These are phyloP conservation scores for Skeletonema potamos DNA, from an alignment of 108 stramenopile genomes.

Conservation along the genomic window DNA sequence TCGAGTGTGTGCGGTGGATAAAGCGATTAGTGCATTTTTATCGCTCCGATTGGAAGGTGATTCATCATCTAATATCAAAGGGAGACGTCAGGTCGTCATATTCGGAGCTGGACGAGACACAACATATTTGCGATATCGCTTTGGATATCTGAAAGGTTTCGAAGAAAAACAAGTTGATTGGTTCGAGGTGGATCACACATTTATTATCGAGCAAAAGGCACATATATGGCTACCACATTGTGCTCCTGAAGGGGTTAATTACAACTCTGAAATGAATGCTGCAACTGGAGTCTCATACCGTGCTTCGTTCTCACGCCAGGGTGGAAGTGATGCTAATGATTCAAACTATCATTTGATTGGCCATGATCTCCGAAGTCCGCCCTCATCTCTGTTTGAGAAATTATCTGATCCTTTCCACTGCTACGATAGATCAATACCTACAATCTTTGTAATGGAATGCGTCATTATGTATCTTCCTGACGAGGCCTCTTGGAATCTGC, in stretches of 20 bases:
- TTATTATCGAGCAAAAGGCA: constrained; percentile 67
- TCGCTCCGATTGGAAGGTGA: constrained; percentile 16
- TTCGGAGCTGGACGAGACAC: constrained; percentile 89
- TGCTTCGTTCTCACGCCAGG: not conserved
- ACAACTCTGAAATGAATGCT: constrained; percentile 3
- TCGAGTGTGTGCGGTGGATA: constrained; percentile 79
- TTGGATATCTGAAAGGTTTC: constrained; percentile 9
- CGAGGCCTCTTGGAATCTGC: constrained; percentile 25
- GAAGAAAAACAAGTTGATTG: constrained; percentile 45
- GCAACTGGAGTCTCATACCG: constrained; percentile 22
- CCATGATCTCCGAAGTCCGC: constrained; percentile 60
- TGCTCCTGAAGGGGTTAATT: constrained; percentile 22
- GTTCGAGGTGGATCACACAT: constrained; percentile 87
- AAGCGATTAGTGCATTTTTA: constrained; percentile 67
- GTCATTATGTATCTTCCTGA: constrained; percentile 83
- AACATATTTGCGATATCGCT: constrained; percentile 65
- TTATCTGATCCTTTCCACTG: constrained; percentile 41
- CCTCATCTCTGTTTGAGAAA: constrained; percentile 47
- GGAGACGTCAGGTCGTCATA: constrained; percentile 64
- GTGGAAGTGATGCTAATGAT: not conserved
- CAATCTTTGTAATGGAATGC: constrained; percentile 78
- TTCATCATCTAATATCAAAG: not conserved
- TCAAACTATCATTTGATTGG: constrained; percentile 51
- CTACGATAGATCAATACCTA: constrained; percentile 48
- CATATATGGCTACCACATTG: constrained; percentile 21